Evolutionary conservation across 2,329 filamentous ascomycete species (phyloP), one percentile per base, ranked within the genome.

Genomic region (Fusarium coicis): DNA sequence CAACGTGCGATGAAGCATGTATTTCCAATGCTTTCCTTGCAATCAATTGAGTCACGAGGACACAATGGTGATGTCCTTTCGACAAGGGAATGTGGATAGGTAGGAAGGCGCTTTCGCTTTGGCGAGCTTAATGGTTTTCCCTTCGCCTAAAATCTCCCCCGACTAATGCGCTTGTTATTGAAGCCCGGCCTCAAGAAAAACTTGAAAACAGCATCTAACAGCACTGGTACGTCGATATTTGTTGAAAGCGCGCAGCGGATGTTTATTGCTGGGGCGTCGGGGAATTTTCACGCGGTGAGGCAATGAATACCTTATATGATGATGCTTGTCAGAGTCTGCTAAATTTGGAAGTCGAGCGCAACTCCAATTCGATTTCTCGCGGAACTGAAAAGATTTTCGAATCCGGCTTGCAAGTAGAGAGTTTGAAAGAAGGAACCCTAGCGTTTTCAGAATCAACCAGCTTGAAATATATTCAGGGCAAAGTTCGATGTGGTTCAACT

Each of bases 391-490:
- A 28, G 19, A 36, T 42, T 30, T 32, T 37, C 37, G 16, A 46
- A 37, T 42, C 32, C 49, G 42, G 50, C 26, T 30, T 46, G 23
- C 36, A 50, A 28, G 43, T 23, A 42, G 30, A 69, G 16, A 37
- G n/a, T 32, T 44, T n/a, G 70, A 46, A 68, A 63, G 19, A 30
- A 54, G 36, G 55, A 42, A 32, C 37, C n/a, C 15, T n/a, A 42
- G 55, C 32, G 43, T 54, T 36, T 60, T 59, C 62, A 55, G 59
- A 64, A 62, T 28, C 26, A n/a, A 49, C 26, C 54, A 59, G 58
- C 40, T 65, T 75, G 32, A 74, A 70, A 74, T 75, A 70, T 40
- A 40, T 68, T 68, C 66, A 34, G 18, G 63, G 47, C 57, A 68
- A 52, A 43, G 52, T 63, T 73, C 46, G 53, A 53, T 57, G 50